Base-by-base conservation (phyloP, 176 grass and related monocot species). In the Alloteropsis semialata region DNA sequence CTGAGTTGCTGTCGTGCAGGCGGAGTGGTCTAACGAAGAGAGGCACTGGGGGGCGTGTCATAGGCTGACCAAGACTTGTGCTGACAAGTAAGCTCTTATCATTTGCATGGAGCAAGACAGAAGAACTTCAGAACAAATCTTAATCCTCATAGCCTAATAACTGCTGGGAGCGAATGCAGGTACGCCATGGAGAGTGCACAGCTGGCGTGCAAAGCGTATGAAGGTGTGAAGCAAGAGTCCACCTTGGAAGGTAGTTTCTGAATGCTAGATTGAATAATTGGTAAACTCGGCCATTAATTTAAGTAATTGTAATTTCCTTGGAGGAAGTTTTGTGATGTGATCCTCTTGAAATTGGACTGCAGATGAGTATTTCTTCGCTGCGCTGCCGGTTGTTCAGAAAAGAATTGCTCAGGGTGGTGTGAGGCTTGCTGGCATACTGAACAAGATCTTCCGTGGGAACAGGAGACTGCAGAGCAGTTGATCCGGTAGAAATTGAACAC, bases 361-460 rank as follows among this genome's bases (percentile, higher is more conserved):
- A 89, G 90, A 92, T 30, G 86, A 86, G 2, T 92, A 89, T 39
- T 92, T 89, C 80, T 81, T 84, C 76, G 27, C 62, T 56, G 86
- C 82, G 30, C 37, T 86, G 32, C 90, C 84, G 1, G 44, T 89
- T 0, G 80, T 92, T 5, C 43, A 81, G 49, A 92, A 89, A 68
- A 92, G 87, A 74, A 86, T 92, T 0, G 87, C 90, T 0, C 90
- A 92, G 10, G 90, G 58, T 3, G 90, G 90, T 1, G 84, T 92
- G 1, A 92, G 90, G 72, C 84, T 92, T 8, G 90, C 83, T 2
- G 75, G 61, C 6, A 86, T 92, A 30, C 90, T 89, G 34, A 92
- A 92, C 75, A 25, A 9, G 38, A 79, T 92, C 41, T 92, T 89
- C 43, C 4, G 79, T 3, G 48, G 19, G 5, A 78, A 67, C 10